phyloP scores from a whole-genome alignment of 345 rosid species.

The Citrus hindsii region DNA sequence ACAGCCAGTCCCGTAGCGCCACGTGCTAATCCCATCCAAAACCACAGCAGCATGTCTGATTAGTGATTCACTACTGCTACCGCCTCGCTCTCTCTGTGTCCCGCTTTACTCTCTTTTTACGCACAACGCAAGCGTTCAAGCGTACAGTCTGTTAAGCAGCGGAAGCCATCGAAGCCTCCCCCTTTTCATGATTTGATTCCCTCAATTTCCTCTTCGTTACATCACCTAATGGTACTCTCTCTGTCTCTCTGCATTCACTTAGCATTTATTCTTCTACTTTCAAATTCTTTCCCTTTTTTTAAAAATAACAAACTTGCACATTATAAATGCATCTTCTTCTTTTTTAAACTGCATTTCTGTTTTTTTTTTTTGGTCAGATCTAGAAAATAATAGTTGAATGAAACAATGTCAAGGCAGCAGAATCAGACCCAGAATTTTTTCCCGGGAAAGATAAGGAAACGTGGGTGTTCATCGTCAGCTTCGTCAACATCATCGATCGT shows the following conservation, averaged over 20 bases:
- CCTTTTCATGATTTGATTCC: not conserved
- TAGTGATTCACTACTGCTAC: too few relatives aligned
- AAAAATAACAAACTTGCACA: not conserved
- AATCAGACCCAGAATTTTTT: conserved; percentile 47
- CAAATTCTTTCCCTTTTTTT: too few relatives aligned
- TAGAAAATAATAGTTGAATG: not conserved
- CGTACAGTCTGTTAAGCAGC: not conserved
- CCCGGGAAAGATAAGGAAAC: conserved; percentile 84
- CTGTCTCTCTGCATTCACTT: not conserved
- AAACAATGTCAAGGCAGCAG: conserved; percentile 68
- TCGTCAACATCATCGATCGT: conserved; percentile 78
- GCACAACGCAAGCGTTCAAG: not conserved
- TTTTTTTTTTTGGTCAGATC: conserved; percentile 23
- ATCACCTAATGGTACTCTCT: not conserved
- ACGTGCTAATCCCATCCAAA: not conserved
- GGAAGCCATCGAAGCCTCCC: conserved; percentile 4
- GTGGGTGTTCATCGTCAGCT: conserved; percentile 82
- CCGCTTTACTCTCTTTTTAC: too few relatives aligned
- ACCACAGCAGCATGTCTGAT: not conserved
- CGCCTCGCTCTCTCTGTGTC: too few relatives aligned
- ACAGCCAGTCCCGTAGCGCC: not conserved
- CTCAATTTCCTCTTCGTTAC: not conserved
- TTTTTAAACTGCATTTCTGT: not conserved
- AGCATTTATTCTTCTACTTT: not conserved
- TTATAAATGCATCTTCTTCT: not conserved